Conservation (phyloP, 108 stramenopile genomes). For the Aureococcus anophagefferens region DNA sequence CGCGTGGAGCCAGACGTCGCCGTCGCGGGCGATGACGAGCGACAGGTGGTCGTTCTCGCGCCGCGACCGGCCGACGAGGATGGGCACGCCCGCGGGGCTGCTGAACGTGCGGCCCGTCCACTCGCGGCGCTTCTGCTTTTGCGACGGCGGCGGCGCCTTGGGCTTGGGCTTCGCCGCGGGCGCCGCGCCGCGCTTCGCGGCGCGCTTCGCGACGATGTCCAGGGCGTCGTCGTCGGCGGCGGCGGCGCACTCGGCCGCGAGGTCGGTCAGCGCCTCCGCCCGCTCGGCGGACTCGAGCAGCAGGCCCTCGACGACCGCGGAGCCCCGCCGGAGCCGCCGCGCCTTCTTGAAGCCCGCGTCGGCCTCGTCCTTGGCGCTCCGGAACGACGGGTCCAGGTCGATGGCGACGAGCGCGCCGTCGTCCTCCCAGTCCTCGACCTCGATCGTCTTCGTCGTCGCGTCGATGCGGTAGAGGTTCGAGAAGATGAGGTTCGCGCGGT, state of each 20-base stretch:
- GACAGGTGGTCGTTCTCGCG: conserved; percentile 70
- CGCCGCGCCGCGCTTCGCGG: conserved; percentile 14
- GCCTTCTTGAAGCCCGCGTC: conserved; percentile 65
- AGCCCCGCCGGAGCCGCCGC: conserved; percentile 68
- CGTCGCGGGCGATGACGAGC: conserved; percentile 52
- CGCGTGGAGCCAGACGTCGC: conserved; percentile 75
- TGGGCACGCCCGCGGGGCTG: conserved; percentile 56
- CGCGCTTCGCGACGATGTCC: conserved; percentile 11
- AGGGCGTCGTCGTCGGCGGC: conserved; percentile 8
- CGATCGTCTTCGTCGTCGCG: neutral
- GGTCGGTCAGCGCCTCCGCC: conserved; percentile 36
- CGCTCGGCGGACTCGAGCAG: conserved; percentile 41
- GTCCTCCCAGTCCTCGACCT: neutral
- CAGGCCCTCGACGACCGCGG: conserved; percentile 51
- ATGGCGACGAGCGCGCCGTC: neutral
- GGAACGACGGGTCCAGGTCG: neutral
- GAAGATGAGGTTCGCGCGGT: neutral
- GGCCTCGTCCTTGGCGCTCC: conserved; percentile 16
- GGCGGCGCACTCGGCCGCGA: conserved; percentile 44
- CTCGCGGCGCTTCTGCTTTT: conserved; percentile 43
- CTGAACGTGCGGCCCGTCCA: conserved; percentile 39
- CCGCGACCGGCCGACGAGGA: conserved; percentile 71
- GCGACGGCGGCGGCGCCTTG: conserved; percentile 13
- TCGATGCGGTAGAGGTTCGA: neutral
- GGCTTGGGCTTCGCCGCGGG: neutral